Percentiles rank a stretch among this genome's conserved stretches.
These are phyloP conservation scores for Eucalyptus dawsonii DNA, from an alignment of 345 rosid genomes.

Conservation along the genomic window DNA sequence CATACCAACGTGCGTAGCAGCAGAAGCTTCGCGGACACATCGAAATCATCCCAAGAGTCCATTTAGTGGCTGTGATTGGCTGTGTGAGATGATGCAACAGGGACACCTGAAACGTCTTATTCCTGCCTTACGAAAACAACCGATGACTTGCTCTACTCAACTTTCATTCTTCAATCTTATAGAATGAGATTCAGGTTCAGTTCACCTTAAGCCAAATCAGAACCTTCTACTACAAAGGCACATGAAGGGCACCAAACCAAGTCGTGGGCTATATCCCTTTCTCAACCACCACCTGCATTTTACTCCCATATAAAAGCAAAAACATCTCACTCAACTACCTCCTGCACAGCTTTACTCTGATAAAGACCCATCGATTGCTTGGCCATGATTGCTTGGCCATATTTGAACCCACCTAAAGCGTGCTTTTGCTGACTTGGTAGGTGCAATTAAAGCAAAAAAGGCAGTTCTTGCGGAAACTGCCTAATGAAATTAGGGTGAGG, in stretches of 20 bases:
- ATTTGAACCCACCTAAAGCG: not conserved
- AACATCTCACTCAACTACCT: not conserved
- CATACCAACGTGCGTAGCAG: not conserved
- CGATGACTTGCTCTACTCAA: not conserved
- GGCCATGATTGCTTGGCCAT: not conserved
- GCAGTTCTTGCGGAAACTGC: not conserved
- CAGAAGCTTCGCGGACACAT: not conserved
- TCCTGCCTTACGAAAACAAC: not conserved
- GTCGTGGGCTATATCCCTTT: not conserved
- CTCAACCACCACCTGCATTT: not conserved
- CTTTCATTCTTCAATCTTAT: not conserved
- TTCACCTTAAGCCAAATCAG: not conserved
- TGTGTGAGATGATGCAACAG: not conserved
- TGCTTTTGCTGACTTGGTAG: not conserved
- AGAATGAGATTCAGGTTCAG: not conserved
- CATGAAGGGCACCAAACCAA: not conserved
- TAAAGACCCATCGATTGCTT: not conserved
- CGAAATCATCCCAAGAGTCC: not conserved
- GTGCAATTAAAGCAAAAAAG: not conserved
- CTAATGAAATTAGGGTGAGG: not conserved
- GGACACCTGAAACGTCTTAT: not conserved
- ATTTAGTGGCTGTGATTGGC: not conserved
- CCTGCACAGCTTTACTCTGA: not conserved
- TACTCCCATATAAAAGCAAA: not conserved
- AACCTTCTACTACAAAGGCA: not conserved